Conservation (phyloP, 2,329 filamentous ascomycete species). For the Hymenoscyphus occultus region DNA sequence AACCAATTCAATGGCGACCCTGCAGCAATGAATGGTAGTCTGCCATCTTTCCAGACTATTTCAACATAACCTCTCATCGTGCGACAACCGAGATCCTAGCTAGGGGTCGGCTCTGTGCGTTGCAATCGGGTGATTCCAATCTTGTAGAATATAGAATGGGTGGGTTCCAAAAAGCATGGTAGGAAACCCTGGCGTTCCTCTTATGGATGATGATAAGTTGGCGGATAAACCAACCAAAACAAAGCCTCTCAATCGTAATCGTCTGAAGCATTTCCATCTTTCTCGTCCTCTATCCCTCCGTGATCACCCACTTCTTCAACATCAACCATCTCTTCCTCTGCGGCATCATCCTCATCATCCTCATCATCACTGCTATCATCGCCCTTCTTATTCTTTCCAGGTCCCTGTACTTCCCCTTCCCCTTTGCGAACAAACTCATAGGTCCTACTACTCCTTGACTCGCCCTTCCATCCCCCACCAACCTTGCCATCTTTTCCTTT, state of each 20-base stretch:
- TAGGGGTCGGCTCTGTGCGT: slow-evolving; percentile 13
- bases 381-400: slow-evolving; percentile 35
- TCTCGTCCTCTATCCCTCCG: slow-evolving; percentile 28
- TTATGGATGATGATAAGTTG: slow-evolving; percentile 1
- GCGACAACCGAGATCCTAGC: slow-evolving; percentile 10
- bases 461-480: slow-evolving; percentile 48
- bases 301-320: slow-evolving; percentile 29
- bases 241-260: slow-evolving; percentile 18
- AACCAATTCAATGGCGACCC: not conserved
- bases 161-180: slow-evolving; percentile 1
- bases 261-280: slow-evolving; percentile 35
- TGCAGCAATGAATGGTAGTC: slow-evolving; percentile 18
- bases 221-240: slow-evolving; percentile 8
- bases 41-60: slow-evolving; percentile 21
- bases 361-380: slow-evolving; percentile 30
- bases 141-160: slow-evolving; percentile 2
- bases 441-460: slow-evolving; percentile 53
- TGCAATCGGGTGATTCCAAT: not conserved
- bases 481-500: slow-evolving; percentile 45
- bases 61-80: slow-evolving; percentile 18
- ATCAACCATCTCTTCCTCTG: slow-evolving; percentile 21
- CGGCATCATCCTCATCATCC: slow-evolving; percentile 31
- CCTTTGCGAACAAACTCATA: slow-evolving; percentile 61
- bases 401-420: slow-evolving; percentile 39
- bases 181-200: not conserved